These are phyloP conservation scores for Mucor racemosus DNA, from an alignment of 371 early-diverging fungal species.

Conservation along the genomic window DNA sequence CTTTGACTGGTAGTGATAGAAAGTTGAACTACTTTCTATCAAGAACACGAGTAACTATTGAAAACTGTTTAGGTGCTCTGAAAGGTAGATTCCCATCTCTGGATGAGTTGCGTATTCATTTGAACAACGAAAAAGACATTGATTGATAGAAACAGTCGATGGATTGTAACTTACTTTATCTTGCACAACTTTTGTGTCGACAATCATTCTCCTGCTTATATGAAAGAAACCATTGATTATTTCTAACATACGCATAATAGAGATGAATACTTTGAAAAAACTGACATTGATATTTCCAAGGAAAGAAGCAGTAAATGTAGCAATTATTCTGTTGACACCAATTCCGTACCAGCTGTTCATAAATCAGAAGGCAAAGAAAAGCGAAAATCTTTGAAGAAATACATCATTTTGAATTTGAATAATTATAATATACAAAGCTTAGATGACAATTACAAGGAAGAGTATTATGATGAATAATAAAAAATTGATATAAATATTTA, in stretches of 20 bases:
- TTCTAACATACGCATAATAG: neutral
- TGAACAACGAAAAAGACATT: neutral
- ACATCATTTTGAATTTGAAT: neutral
- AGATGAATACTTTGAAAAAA: neutral
- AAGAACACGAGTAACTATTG: neutral
- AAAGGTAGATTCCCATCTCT: neutral
- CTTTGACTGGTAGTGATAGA: neutral
- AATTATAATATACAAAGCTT: too few relatives aligned
- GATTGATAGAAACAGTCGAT: neutral
- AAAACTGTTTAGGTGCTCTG: neutral
- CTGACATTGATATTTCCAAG: neutral
- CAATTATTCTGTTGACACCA: neutral
- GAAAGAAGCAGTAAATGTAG: neutral
- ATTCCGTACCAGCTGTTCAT: neutral
- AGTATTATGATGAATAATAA: too few relatives aligned
- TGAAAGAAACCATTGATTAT: neutral
- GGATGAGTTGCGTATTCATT: neutral
- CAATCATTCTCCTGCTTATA: conserved; percentile 23
- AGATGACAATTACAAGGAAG: too few relatives aligned
- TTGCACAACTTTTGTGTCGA: neutral
- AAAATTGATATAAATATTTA: too few relatives aligned
- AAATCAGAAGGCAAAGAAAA: neutral
- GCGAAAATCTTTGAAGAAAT: neutral
- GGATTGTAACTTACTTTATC: neutral
- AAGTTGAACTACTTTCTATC: neutral